phyloP scores from a whole-genome alignment of 495 filamentous ascomycete species.

The Hypomontagnella monticulosa region DNA sequence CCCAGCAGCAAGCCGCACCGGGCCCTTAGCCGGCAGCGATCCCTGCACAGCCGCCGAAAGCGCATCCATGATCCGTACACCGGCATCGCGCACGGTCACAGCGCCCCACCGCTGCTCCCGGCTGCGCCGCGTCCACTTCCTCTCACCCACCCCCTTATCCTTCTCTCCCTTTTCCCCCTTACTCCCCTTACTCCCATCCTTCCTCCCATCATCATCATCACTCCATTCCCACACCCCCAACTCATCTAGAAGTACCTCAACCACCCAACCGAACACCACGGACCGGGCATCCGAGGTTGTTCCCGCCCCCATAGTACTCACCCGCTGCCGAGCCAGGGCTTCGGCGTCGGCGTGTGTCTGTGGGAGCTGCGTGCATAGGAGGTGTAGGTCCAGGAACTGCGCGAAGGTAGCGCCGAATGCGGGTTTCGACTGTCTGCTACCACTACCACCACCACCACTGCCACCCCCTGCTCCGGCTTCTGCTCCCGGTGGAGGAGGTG shows the following conservation, averaged over 20 bases:
- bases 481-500: not conserved
- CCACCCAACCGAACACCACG: slow-evolving; percentile 45
- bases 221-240: slow-evolving; percentile 45
- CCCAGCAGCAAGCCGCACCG: slow-evolving; percentile 31
- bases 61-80: slow-evolving; percentile 46
- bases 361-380: slow-evolving; percentile 53
- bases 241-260: slow-evolving; percentile 59
- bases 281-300: not conserved
- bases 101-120: slow-evolving; percentile 58
- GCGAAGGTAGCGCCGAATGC: slow-evolving; percentile 56
- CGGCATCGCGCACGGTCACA: slow-evolving; percentile 48
- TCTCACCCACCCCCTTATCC: not conserved
- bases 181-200: not conserved
- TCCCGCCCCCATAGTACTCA: too few relatives aligned
- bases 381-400: slow-evolving; percentile 55
- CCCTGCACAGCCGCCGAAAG: slow-evolving; percentile 8
- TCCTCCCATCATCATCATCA: not conserved
- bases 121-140: slow-evolving; percentile 27
- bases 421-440: slow-evolving; percentile 45
- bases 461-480: not conserved
- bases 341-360: slow-evolving; percentile 39
- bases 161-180: not conserved
- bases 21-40: slow-evolving; percentile 10
- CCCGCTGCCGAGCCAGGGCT: slow-evolving; percentile 5
- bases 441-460: not conserved